A percentile compares a stretch with the other conserved stretches of the same genome.
These are phyloP conservation scores for Amphirosellinia nigrospora DNA, from an alignment of 495 filamentous ascomycete species.

Conservation along the genomic window DNA sequence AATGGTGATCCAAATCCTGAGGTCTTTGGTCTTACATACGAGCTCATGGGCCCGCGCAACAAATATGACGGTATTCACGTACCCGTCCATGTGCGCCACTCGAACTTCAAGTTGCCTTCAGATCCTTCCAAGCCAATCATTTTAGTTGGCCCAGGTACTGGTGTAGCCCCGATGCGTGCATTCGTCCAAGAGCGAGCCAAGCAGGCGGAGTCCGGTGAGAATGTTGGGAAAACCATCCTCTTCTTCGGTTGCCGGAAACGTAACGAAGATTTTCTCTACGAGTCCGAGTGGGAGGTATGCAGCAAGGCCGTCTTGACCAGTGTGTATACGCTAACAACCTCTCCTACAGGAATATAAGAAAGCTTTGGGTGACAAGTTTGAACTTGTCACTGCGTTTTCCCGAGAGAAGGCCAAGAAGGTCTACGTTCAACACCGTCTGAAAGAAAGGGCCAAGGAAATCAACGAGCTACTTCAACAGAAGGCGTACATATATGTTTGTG, in stretches of 20 bases:
- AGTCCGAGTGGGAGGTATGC: constrained; percentile 91
- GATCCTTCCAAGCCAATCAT: constrained; percentile 94
- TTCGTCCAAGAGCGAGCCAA: constrained; percentile 94
- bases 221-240: constrained; percentile 86
- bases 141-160: constrained; percentile 95
- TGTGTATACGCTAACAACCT: constrained; percentile 26
- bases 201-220: constrained; percentile 77
- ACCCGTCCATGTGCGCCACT: constrained; percentile 94
- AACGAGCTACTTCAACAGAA: constrained; percentile 86
- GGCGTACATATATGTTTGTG: constrained; percentile 97
- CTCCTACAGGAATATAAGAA: constrained; percentile 72
- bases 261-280: constrained; percentile 89
- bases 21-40: constrained; percentile 86
- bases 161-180: constrained; percentile 93
- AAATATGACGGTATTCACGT: constrained; percentile 97
- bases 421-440: constrained; percentile 93
- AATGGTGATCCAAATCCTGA: constrained; percentile 86
- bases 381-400: constrained; percentile 91
- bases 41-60: constrained; percentile 89
- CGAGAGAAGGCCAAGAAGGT: constrained; percentile 85
- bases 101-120: constrained; percentile 98
- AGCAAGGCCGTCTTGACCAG: constrained; percentile 2
- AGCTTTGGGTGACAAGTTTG: constrained; percentile 83
- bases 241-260: constrained; percentile 93
- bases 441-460: constrained; percentile 81